phyloP scores from a whole-genome alignment of 805 yeast species.

The Wickerhamia fluorescens region DNA sequence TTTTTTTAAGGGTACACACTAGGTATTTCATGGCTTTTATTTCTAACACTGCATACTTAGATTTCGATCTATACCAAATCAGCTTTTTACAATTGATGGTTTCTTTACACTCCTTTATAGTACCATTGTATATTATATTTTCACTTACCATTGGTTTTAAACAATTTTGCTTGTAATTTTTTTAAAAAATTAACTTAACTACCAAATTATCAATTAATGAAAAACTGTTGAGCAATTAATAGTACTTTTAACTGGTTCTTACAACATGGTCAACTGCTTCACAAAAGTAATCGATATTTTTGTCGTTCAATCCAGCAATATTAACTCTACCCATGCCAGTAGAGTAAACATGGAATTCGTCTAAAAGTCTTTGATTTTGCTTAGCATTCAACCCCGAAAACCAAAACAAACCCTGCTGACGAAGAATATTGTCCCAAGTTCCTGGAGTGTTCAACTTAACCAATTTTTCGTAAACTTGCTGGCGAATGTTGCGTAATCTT shows the following conservation, averaged over 20 bases:
- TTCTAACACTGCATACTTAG: constrained; percentile 1
- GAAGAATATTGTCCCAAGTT: constrained; percentile 29
- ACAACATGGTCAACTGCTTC: constrained; percentile 31
- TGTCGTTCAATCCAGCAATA: constrained; percentile 36
- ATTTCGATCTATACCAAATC: no score
- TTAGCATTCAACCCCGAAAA: constrained; percentile 30
- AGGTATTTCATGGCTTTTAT: constrained; percentile 3
- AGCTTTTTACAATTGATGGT: no score
- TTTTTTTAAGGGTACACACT: no score
- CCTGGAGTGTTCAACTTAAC: constrained; percentile 35
- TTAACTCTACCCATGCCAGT: constrained; percentile 37
- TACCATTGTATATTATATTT: no score
- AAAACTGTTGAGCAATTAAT: neutral
- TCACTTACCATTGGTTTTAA: no score
- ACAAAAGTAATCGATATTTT: constrained; percentile 33
- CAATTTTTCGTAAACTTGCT: constrained; percentile 21
- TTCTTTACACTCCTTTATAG: no score
- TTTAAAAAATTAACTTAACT: no score
- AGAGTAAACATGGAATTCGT: constrained; percentile 32
- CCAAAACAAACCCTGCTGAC: constrained; percentile 40
- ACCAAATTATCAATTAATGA: no score
- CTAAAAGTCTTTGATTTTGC: constrained; percentile 25
- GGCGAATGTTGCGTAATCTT: constrained; percentile 27
- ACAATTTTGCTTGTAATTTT: no score
- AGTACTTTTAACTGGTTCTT: constrained; percentile 8